Base-by-base conservation (phyloP, 2,329 filamentous ascomycete genomes). In the Curvularia sp. region DNA sequence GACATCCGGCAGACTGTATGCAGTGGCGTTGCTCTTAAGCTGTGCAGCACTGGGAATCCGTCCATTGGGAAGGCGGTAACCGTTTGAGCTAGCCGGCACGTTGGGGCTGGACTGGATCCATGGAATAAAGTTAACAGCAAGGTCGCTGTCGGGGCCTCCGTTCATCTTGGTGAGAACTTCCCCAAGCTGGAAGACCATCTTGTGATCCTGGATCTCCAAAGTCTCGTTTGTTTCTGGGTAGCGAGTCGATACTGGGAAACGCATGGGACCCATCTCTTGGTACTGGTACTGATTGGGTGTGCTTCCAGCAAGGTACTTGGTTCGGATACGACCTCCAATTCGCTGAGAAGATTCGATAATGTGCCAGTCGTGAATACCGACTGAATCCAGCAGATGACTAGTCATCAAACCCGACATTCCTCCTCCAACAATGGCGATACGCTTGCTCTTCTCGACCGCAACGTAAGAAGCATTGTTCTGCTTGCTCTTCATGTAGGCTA, bases 321-420 rank as follows among this genome's bases (percentile, higher is more conserved):
- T 90, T 56, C 85, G 85, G 0, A 90, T 83, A 20, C 88, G 83
- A 3, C 88, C 87, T 15, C 88, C 88, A 13, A 89, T 80, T 7
- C 88, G 80, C 39, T 85, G 73, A 5, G 82, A 83, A 0, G 85
- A 84, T 71, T 90, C 88, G 18, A 87, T 79, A 55, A 90, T 87
- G 46, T 83, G 82, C 76, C 87, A 81, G 71, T 89, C 85, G 35
- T 81, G 80, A 52, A 89, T 79, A 3, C 87, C 87, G 2, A 84
- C 71, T 75, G 82, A 78, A 75, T 83, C 77, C 0, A 84, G 74
- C 0, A 77, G 67, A 7, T 72, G 62, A 62, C 69, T 69, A 78
- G 83, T 88, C 82, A 89, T 86, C 47, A 90, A 73, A 0, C 88
- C 88, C 1, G 85, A 79, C 83, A 89, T 89, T 6, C 88, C 88